Evolutionary conservation across 768 basidiomycete genomes (phyloP).

Genomic region (Rhizopogon vesiculosus): DNA sequence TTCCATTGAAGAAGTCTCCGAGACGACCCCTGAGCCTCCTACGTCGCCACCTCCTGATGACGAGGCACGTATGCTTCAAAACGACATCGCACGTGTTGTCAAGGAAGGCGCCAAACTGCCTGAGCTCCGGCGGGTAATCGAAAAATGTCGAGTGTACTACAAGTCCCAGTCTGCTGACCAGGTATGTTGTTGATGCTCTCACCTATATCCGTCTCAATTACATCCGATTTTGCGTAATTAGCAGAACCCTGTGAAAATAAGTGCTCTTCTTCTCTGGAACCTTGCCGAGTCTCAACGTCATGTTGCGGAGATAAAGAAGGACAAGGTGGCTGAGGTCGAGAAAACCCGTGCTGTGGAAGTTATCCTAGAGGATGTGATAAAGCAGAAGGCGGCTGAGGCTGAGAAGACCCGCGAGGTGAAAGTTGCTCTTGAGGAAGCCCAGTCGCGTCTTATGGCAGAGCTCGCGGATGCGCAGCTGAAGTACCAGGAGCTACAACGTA

Average conservation of each 20-base stretch:
- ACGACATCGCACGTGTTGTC: slow-evolving; percentile 48
- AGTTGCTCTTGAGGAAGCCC: slow-evolving; percentile 27
- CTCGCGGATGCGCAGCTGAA: slow-evolving; percentile 35
- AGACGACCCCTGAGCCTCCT: slow-evolving; percentile 15
- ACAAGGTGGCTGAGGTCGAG: slow-evolving; percentile 24
- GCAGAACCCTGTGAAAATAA: slow-evolving; percentile 49
- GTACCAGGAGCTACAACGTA: slow-evolving; percentile 35
- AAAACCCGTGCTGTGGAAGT: slow-evolving; percentile 24
- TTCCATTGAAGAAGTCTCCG: slow-evolving; percentile 5
- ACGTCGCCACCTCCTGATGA: slow-evolving; percentile 25
- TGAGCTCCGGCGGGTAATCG: slow-evolving; percentile 44
- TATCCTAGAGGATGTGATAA: slow-evolving; percentile 20
- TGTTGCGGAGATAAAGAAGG: slow-evolving; percentile 16
- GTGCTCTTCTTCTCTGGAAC: slow-evolving; percentile 45
- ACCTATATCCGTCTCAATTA: background rate
- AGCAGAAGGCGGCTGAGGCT: slow-evolving; percentile 20
- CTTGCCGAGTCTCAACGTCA: slow-evolving; percentile 44
- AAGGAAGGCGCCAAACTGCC: slow-evolving; percentile 52
- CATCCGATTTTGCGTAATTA: slow-evolving; percentile 12
- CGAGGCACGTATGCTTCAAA: slow-evolving; percentile 49
- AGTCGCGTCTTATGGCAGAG: slow-evolving; percentile 25
- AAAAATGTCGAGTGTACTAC: slow-evolving; percentile 46
- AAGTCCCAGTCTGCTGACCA: slow-evolving; percentile 38
- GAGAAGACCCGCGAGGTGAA: slow-evolving; percentile 27
- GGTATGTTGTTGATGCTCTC: slow-evolving; percentile 28